Evolutionary conservation across 2,329 filamentous ascomycete genomes (phyloP).

Genomic region (Hymenoscyphus occultus): DNA sequence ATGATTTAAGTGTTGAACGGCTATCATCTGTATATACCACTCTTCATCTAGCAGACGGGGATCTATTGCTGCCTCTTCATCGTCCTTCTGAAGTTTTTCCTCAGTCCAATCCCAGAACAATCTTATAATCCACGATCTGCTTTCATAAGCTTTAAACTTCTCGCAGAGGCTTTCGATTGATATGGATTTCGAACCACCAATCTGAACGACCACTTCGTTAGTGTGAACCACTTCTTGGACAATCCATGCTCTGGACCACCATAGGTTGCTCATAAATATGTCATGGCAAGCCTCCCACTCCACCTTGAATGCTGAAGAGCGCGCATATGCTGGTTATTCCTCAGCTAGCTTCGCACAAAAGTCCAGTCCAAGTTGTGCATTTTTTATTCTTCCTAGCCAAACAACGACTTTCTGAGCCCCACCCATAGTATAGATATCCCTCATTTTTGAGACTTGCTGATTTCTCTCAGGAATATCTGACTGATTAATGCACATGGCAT

Average conservation of each 20-base stretch:
- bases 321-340: neutral
- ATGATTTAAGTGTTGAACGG: too few species aligned
- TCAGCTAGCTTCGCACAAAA: neutral
- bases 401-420: neutral
- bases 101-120: too few species aligned
- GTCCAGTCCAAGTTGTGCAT: neutral
- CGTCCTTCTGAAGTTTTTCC: too few species aligned
- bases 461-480: neutral
- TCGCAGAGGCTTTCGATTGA: neutral
- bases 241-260: slow-evolving; percentile 3
- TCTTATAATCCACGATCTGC: too few species aligned
- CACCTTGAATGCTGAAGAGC: too few species aligned
- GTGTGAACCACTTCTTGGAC: neutral
- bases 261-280: neutral
- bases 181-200: neutral
- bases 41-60: too few species aligned
- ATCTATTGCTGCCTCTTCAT: too few species aligned
- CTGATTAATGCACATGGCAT: neutral
- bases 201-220: neutral
- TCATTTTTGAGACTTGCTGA: neutral
- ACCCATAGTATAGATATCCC: neutral
- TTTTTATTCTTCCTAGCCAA: neutral
- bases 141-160: too few species aligned
- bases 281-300: slow-evolving; percentile 1
- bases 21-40: too few species aligned